Conservation (phyloP, 176 grass and related monocot genomes). For the maize (Zea mays) region DNA sequence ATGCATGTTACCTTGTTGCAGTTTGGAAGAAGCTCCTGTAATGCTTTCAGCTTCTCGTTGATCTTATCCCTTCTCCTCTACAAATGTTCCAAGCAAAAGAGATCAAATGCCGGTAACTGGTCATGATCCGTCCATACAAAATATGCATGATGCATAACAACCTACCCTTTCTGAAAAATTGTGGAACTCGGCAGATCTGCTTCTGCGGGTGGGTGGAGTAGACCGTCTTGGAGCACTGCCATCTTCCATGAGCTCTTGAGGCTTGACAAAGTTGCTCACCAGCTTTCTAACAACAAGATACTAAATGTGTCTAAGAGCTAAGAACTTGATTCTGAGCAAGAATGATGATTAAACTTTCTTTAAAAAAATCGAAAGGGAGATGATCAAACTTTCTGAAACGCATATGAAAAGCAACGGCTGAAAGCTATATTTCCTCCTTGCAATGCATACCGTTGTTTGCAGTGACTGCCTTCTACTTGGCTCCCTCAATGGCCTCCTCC, state of each 20-base stretch:
- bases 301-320: not conserved
- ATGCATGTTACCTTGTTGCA: constrained; percentile 59
- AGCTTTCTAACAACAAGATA: constrained; percentile 8
- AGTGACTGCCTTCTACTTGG: constrained; percentile 20
- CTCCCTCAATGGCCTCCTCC: not conserved
- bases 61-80: constrained; percentile 81
- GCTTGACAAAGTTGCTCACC: constrained; percentile 25
- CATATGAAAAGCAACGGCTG: not conserved
- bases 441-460: constrained; percentile 13
- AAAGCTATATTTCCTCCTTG: not conserved
- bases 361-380: not conserved
- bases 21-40: constrained; percentile 73
- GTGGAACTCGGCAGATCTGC: constrained; percentile 65
- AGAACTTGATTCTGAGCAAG: not conserved
- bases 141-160: not conserved
- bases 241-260: constrained; percentile 45
- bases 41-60: constrained; percentile 80
- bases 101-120: not conserved
- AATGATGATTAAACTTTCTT: not conserved
- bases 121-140: not conserved
- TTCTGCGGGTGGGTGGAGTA: constrained; percentile 48
- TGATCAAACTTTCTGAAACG: not conserved
- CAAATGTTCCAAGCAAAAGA: constrained; percentile 6
- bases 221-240: constrained; percentile 28
- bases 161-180: constrained; percentile 79